Base-by-base conservation (phyloP, 441 rosid species). In the Euphorbia corollata region DNA sequence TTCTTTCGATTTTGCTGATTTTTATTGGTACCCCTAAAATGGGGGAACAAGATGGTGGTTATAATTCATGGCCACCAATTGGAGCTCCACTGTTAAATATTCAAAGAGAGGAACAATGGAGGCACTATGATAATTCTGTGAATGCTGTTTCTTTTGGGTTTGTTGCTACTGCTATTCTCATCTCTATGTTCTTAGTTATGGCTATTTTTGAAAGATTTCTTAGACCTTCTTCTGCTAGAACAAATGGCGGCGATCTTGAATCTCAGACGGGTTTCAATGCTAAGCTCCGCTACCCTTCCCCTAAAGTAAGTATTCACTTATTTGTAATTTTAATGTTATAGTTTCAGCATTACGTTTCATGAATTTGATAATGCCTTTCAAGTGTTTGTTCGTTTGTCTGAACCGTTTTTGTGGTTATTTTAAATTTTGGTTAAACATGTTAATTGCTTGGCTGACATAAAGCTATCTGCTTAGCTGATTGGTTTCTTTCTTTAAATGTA, bases 151-250 rank as follows among this genome's bases (percentile, higher is more conserved):
- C 98, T 12, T 91, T 94, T 78, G 98, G 99, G 6, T 94, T 88
- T 63, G 97, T 93, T 5, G 99, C 99, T 62, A 89, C 99, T 41
- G 99, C 99, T 67, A 85, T 94, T 73, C 94, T 94, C 81, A 91
- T 94, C 78, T 91, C 90, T 18, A 89, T 94, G 99, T 94, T 94
- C 85, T 81, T 94, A 64, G 84, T 87, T 64, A 91, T 94, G 98
- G 99, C 97, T 50, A 88, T 94, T 74, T 85, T 91, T 41, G 99
- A 94, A 75, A 83, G 84, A 62, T 82, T 94, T 67, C 86, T 94
- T 68, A 79, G 99, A 71, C 85, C 96, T 51, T 68, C 89, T 0
- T 20, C 27, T 20, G 13, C 13, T 19, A 70, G 81, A 3, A 39
- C 63, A 20, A 56, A 51, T 45, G 78, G 68, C 4, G 76, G 81